Evolutionary conservation across 768 basidiomycete species (phyloP), one percentile per base, ranked within the genome.

Genomic region (Thelephora ganbajun): DNA sequence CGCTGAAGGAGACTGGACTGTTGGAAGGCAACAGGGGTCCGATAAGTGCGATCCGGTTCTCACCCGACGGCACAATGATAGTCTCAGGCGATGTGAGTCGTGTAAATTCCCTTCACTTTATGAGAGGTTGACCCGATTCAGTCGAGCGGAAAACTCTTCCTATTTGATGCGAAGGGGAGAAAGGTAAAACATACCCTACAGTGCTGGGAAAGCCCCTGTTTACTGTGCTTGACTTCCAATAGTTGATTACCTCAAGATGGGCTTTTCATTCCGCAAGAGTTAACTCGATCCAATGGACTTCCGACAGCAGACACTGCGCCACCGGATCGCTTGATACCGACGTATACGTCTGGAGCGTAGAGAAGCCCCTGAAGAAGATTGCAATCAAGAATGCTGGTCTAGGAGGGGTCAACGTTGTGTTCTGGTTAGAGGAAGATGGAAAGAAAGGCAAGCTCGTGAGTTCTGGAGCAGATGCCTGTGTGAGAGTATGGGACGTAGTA

Each of bases 251-350:
- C 35, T 71, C 79, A 2, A 77, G 79, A 48, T 97, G 94, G 94
- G 75, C 84, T 6, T 78, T 81, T 68, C 94, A 98, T 65, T 71
- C 80, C 7, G 87, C 79, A 0, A 80, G 88, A 23, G 75, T 97
- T 51, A 75, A 81, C 54, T 77, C 86, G 9, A 70, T 98, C 14
- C 67, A 76, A 1, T 92, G 85, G 79, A 79, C 84, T 6, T 54
- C 75, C 5, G 80, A 86, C 57, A 79, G 80, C 6, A 70, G 71
- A 51, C 79, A 92, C 57, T 75, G 85, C 52, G 92, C 80, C 11
- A 91, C 90, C 3, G 91, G 83, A 11, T 88, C 90, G 16, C 71
- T 94, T n/a, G 94, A 98, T 61, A 93, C 92, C 26, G 77, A 90
- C 54, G 77, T 94, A 4, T 96, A 91, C 57, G 66, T 97, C 20